Percentiles rank a stretch among this genome's conserved stretches.
Evolutionary conservation across 495 filamentous ascomycete species (phyloP).

Genomic region (Penicillium cosmopolitanum): DNA sequence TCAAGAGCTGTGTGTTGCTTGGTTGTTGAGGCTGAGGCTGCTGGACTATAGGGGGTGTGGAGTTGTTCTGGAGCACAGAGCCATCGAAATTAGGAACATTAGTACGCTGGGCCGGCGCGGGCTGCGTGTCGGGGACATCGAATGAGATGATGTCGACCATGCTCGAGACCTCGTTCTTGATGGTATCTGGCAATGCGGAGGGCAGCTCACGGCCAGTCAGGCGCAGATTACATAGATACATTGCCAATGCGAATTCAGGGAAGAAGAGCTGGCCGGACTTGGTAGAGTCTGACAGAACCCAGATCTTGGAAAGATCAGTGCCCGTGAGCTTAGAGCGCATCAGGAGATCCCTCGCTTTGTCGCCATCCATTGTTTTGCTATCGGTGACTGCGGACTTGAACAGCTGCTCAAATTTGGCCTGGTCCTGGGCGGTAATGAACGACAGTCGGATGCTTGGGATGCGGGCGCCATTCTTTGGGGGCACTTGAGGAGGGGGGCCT

Average conservation of each 20-base stretch:
- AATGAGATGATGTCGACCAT: constrained; percentile 99
- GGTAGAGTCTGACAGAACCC: constrained; percentile 96
- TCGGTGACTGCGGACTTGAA: constrained; percentile 96
- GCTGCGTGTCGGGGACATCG: constrained; percentile 78
- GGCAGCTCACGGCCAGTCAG: constrained; percentile 85
- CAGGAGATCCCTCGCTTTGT: constrained; percentile 86
- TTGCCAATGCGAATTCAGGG: constrained; percentile 95
- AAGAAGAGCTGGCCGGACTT: constrained; percentile 96
- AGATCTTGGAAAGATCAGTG: constrained; percentile 82
- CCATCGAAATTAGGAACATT: constrained; percentile 83
- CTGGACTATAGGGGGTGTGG: constrained; percentile 73
- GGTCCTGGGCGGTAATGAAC: constrained; percentile 93
- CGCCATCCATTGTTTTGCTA: constrained; percentile 84
- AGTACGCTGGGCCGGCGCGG: constrained; percentile 51
- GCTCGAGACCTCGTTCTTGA: constrained; percentile 96
- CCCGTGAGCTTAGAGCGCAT: constrained; percentile 85
- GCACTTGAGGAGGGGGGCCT: constrained; percentile 52
- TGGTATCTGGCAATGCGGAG: constrained; percentile 71
- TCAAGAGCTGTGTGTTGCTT: constrained; percentile 75
- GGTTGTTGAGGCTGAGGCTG: constrained; percentile 82
- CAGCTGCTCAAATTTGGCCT: constrained; percentile 96
- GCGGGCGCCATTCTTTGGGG: constrained; percentile 60
- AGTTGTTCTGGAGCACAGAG: constrained; percentile 62
- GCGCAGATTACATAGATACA: constrained; percentile 98
- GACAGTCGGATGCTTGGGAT: constrained; percentile 96